Conservation (phyloP, 2,329 filamentous ascomycete species). For the Clarireedia paspali region DNA sequence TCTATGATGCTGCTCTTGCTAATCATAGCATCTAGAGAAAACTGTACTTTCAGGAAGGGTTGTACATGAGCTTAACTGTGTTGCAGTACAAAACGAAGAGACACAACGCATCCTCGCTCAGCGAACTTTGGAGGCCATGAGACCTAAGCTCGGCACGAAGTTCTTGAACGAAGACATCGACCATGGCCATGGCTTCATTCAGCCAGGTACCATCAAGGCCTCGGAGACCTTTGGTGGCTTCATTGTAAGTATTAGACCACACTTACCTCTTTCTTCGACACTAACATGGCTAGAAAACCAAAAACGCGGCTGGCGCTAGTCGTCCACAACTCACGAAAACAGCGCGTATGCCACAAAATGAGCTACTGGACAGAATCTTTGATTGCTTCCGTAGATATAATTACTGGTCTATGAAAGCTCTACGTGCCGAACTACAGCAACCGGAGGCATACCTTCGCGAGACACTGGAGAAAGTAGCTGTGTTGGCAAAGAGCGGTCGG, state of each 20-base stretch:
- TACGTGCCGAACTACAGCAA: constrained; percentile 71
- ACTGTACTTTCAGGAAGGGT: constrained; percentile 68
- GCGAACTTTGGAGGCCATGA: constrained; percentile 51
- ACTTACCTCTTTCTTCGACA: background rate
- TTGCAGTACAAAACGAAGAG: constrained; percentile 64
- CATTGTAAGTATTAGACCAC: constrained; percentile 41
- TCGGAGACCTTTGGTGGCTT: constrained; percentile 42
- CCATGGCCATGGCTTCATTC: constrained; percentile 39
- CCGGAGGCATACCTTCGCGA: constrained; percentile 91
- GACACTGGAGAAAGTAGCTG: constrained; percentile 73
- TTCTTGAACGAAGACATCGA: constrained; percentile 25
- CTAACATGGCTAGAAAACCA: constrained; percentile 40
- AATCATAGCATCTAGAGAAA: constrained; percentile 48
- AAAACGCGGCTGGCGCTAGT: constrained; percentile 43
- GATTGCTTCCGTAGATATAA: constrained; percentile 75
- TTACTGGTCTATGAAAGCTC: constrained; percentile 89
- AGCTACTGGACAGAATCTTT: constrained; percentile 81
- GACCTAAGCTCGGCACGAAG: constrained; percentile 49
- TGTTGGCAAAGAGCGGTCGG: constrained; percentile 71
- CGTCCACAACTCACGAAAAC: constrained; percentile 72
- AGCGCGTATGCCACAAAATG: constrained; percentile 80
- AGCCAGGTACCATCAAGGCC: constrained; percentile 43
- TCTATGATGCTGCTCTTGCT: background rate
- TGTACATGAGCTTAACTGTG: constrained; percentile 67
- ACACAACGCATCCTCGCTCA: constrained; percentile 54